phyloP scores from a whole-genome alignment of 345 rosid species.

The Aurinia saxatilis region DNA sequence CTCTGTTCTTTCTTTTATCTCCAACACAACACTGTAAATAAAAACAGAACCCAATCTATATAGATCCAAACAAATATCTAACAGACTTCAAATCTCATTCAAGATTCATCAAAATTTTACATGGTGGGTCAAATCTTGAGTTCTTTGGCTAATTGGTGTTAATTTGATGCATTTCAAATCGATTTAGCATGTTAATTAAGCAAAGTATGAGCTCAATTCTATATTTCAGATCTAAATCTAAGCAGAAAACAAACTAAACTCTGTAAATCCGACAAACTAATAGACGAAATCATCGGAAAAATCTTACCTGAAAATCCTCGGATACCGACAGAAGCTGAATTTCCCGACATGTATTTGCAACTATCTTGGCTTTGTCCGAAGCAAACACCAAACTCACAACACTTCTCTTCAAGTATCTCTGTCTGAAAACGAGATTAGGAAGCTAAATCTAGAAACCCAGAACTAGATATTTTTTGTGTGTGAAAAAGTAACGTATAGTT shows the following conservation, averaged over 20 bases:
- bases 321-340: slow-evolving; percentile 27
- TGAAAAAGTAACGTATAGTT: slow-evolving; percentile 27
- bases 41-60: slow-evolving; percentile 41
- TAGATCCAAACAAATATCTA: slow-evolving; percentile 28
- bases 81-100: no score
- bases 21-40: slow-evolving; percentile 52
- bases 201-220: neutral
- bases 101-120: no score
- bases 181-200: neutral
- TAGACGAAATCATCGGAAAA: neutral
- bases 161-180: no score
- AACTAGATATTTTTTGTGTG: slow-evolving; percentile 6
- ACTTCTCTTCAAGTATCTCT: neutral
- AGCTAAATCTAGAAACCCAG: slow-evolving; percentile 4
- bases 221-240: slow-evolving; percentile 13
- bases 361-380: neutral
- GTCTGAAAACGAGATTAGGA: neutral
- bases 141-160: neutral
- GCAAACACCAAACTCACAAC: neutral
- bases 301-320: slow-evolving; percentile 44
- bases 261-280: neutral
- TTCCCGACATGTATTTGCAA: slow-evolving; percentile 36
- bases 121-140: neutral
- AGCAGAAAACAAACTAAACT: neutral
- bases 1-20: slow-evolving; percentile 35